Conservation (phyloP, 176 grass and related monocot genomes). For the Rhynchospora pubera region DNA sequence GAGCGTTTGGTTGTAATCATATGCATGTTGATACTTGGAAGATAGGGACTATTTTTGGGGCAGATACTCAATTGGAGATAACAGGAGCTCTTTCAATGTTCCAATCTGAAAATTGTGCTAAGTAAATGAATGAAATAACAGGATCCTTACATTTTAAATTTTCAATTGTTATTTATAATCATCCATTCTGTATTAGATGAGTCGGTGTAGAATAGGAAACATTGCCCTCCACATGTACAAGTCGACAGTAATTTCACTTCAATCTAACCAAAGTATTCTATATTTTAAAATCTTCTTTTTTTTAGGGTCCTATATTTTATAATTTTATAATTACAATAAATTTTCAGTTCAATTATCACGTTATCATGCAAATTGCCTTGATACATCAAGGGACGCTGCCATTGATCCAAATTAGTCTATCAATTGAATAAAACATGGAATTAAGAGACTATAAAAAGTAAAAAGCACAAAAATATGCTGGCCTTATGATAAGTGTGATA, state of each 20-base stretch:
- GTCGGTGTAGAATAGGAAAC: neutral
- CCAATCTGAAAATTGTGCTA: too few relatives aligned
- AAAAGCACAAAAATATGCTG: neutral
- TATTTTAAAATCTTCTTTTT: neutral
- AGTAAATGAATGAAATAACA: neutral
- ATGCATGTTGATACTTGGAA: neutral
- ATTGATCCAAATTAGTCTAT: neutral
- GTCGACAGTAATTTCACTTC: neutral
- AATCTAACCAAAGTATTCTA: neutral
- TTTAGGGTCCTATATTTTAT: neutral
- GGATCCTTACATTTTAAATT: neutral
- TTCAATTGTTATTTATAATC: neutral
- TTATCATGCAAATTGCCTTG: neutral
- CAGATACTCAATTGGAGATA: neutral
- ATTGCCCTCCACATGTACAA: neutral
- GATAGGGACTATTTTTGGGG: neutral
- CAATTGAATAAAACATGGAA: neutral
- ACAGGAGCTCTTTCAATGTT: neutral
- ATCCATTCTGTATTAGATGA: neutral
- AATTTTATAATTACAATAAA: neutral
- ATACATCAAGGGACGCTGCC: neutral
- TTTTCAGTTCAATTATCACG: neutral
- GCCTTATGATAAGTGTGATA: neutral
- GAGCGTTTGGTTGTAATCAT: conserved; percentile 1
- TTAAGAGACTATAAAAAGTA: neutral